Evolutionary conservation across 2,329 filamentous ascomycete species (phyloP).

Genomic region (Arthrobotrys megalospora): DNA sequence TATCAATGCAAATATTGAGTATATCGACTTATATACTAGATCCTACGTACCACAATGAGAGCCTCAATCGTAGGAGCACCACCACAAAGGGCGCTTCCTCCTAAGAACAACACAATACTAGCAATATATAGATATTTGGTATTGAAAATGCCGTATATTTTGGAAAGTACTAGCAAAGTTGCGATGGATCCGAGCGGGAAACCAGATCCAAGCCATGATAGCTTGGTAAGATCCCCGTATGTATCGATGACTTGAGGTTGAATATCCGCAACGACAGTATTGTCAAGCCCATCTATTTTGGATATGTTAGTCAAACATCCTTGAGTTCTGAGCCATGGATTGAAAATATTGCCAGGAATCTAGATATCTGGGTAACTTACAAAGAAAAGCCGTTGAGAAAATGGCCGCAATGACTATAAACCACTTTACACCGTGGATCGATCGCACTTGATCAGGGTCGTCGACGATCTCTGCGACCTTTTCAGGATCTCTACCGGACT

Average conservation of each 20-base stretch:
- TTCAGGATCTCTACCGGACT: constrained; percentile 48
- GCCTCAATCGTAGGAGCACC: constrained; percentile 65
- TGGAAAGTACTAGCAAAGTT: constrained; percentile 66
- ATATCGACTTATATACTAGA: background rate
- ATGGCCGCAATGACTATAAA: constrained; percentile 64
- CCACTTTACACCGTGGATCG: constrained; percentile 62
- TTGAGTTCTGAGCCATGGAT: background rate
- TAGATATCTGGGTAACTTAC: constrained; percentile 29
- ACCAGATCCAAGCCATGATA: constrained; percentile 68
- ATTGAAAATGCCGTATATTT: constrained; percentile 69
- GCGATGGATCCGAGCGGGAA: constrained; percentile 69
- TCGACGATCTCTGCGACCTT: constrained; percentile 34
- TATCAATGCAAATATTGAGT: background rate
- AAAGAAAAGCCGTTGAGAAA: constrained; percentile 65
- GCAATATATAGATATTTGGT: constrained; percentile 68
- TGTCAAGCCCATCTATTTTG: constrained; percentile 67
- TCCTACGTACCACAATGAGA: constrained; percentile 55
- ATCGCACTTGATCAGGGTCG: constrained; percentile 41
- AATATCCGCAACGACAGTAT: constrained; percentile 71
- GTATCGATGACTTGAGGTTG: constrained; percentile 68
- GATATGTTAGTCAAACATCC: constrained; percentile 25
- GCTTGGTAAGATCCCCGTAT: constrained; percentile 67
- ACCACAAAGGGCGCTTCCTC: constrained; percentile 66
- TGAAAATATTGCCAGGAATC: no score
- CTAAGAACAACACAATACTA: constrained; percentile 65